Evolutionary conservation across 2,329 filamentous ascomycete genomes (phyloP), one percentile per base, ranked within the genome.

Genomic region (Exophiala aquamarina): DNA sequence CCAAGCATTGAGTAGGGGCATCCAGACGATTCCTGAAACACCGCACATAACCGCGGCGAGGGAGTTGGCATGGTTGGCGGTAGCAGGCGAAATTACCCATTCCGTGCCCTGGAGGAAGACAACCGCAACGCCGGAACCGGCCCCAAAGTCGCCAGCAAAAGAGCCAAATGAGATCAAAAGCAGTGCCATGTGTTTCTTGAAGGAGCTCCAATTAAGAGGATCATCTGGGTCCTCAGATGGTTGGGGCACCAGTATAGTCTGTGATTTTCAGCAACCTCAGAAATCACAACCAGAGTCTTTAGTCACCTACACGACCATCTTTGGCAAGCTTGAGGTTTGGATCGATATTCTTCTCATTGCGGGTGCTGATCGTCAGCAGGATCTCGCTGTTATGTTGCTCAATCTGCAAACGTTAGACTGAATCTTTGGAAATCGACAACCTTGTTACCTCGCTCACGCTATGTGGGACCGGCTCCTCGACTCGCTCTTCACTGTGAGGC

Each of bases 161-260:
- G 68, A 63, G 2, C 58, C 61, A 9, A 57, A 57, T 1, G 61
- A 62, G 8, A 73, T 62, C 13, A 68, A 59, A 17, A 67, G 50
- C 4, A 73, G 58, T 15, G 67, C 60, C 14, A 61, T 6, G 35
- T 63, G 57, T 44, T 68, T 70, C 36, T 55, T 64, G 18, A 49
- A 47, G 5, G 44, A 13, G 10, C 36, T 40, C 76, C 76, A 76
- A 49, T 76, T 79, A 26, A 81, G 63, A 2, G 77, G 77, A 50
- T 80, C 77, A 33, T 77, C 73, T 3, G 75, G 71, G 50, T 79
- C 73, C 9, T 63, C 60, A 0, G 72, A 74, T 1, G 77, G 77
- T 0, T 68, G 66, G 1, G 77, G 77, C 7, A 78, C 68, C 9
- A 80, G 63, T 14, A 80, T 73, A 43, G 77, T 74, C 39, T 75